Conservation (phyloP, 2,329 filamentous ascomycete species). For the Colletotrichum viniferum region DNA sequence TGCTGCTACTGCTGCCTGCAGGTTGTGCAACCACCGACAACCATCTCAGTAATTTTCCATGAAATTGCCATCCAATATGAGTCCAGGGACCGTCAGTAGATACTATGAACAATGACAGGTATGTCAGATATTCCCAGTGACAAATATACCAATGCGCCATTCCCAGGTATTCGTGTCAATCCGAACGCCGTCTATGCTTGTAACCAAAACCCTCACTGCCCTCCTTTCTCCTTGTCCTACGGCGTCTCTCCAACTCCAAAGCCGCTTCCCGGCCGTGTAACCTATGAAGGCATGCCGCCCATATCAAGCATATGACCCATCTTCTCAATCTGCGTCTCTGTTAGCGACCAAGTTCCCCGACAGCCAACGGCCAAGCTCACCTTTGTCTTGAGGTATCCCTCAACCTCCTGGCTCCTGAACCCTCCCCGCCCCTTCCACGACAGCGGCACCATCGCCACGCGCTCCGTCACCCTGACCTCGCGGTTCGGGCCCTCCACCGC, state of each 20-base stretch:
- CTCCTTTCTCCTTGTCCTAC: background rate
- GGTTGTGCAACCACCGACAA: background rate
- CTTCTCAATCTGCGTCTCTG: conserved; percentile 70
- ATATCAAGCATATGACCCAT: conserved; percentile 82
- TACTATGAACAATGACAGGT: background rate
- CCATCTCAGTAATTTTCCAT: background rate
- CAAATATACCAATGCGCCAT: conserved; percentile 9
- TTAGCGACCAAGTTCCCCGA: background rate
- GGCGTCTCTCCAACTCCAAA: rapidly evolving
- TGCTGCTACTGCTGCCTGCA: background rate
- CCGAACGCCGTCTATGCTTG: conserved; percentile 16
- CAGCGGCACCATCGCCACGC: conserved; percentile 93
- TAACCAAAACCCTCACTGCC: background rate
- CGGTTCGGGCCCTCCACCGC: conserved; percentile 91
- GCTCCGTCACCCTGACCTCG: conserved; percentile 85
- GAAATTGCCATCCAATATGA: background rate
- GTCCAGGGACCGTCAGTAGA: background rate
- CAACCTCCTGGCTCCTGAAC: conserved; percentile 85
- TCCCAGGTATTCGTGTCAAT: conserved; percentile 21
- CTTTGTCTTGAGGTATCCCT: conserved; percentile 95
- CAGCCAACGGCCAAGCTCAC: conserved; percentile 50
- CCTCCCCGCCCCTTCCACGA: conserved; percentile 89
- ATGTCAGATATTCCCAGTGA: background rate
- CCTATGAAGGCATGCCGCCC: conserved; percentile 30
- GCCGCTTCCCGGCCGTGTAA: background rate